Percentiles rank a stretch among this genome's conserved stretches.
Conservation (phyloP, 2,329 filamentous ascomycete genomes). For the Botryotinia calthae region DNA sequence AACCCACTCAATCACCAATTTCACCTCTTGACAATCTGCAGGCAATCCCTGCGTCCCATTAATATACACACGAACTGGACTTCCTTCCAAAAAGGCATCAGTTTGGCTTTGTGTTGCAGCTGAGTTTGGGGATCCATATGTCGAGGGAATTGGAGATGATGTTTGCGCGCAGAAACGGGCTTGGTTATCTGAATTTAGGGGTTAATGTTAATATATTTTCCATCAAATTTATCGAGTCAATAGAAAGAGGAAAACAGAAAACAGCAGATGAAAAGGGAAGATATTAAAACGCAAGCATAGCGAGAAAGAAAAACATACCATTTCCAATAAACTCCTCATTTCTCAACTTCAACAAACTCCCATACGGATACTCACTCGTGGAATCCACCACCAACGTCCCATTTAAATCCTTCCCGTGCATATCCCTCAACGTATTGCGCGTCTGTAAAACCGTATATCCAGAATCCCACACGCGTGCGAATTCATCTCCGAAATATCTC, state of each 20-base stretch:
- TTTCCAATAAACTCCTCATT: slow-evolving; percentile 9
- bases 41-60: not conserved
- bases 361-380: slow-evolving; percentile 13
- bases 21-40: not conserved
- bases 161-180: slow-evolving; percentile 8
- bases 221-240: no score
- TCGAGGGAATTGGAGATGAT: not conserved
- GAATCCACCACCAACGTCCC: not conserved
- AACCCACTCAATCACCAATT: slow-evolving; percentile 34
- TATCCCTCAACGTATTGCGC: not conserved
- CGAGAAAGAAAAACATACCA: not conserved
- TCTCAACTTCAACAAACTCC: not conserved
- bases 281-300: no score
- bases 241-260: not conserved
- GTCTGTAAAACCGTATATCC: not conserved
- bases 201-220: not conserved
- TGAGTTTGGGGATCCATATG: not conserved
- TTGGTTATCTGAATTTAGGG: not conserved
- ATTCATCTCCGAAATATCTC: not conserved
- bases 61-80: not conserved
- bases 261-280: not conserved
- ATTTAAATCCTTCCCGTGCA: slow-evolving; percentile 1
- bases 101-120: not conserved
- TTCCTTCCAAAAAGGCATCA: not conserved
- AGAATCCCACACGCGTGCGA: not conserved